These are phyloP conservation scores for Corinectria fuckeliana DNA, from an alignment of 2,329 filamentous ascomycete species.

Conservation along the genomic window DNA sequence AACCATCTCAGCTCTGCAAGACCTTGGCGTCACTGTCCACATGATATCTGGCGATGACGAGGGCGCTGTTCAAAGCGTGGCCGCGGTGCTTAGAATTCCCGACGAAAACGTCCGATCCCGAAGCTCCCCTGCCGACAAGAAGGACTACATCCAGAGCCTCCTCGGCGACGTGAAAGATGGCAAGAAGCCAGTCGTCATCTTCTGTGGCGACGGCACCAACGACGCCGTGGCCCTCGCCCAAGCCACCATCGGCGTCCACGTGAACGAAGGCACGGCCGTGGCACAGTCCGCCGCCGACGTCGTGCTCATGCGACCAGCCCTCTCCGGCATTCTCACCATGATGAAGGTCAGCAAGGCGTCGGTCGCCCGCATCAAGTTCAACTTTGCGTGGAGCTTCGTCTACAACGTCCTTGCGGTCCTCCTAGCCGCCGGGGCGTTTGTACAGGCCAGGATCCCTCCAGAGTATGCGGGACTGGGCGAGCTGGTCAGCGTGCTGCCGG, in stretches of 20 bases:
- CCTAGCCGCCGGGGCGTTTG: slow-evolving; percentile 70
- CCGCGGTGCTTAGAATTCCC: slow-evolving; percentile 49
- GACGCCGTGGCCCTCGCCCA: slow-evolving; percentile 76
- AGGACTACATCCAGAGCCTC: slow-evolving; percentile 50
- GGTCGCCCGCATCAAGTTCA: slow-evolving; percentile 63
- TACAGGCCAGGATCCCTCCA: slow-evolving; percentile 58
- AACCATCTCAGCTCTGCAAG: slow-evolving; percentile 46
- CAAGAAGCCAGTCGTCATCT: slow-evolving; percentile 59
- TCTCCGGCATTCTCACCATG: slow-evolving; percentile 63
- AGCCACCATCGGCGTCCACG: slow-evolving; percentile 74
- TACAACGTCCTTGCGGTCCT: slow-evolving; percentile 76
- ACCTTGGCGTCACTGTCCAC: slow-evolving; percentile 51
- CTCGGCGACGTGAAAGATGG: slow-evolving; percentile 26
- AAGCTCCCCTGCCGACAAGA: slow-evolving; percentile 55
- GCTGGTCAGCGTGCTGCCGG: slow-evolving; percentile 75
- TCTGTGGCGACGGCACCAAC: slow-evolving; percentile 81
- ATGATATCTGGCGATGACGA: slow-evolving; percentile 61
- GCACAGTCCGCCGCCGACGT: slow-evolving; percentile 72
- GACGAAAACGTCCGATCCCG: slow-evolving; percentile 47
- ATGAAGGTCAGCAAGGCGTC: slow-evolving; percentile 59
- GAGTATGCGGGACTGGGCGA: slow-evolving; percentile 74
- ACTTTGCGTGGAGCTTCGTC: slow-evolving; percentile 72
- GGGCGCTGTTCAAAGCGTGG: slow-evolving; percentile 52
- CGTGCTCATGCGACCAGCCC: slow-evolving; percentile 64
- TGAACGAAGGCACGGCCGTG: slow-evolving; percentile 68